Conservation (phyloP, 1,284 basidiomycete species). For the Heterobasidion parviporum region DNA sequence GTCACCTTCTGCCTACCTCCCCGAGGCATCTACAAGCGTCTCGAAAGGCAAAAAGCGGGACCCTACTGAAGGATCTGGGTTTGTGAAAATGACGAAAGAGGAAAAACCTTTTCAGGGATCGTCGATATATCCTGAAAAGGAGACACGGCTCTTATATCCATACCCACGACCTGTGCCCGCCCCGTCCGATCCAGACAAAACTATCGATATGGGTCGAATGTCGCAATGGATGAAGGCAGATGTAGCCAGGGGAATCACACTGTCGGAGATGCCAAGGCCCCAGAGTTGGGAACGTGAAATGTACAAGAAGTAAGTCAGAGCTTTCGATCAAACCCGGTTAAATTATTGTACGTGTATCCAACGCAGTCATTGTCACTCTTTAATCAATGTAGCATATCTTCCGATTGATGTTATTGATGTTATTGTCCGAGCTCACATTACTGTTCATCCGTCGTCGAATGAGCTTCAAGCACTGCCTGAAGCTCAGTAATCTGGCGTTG, state of each 20-base stretch:
- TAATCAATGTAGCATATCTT: too few species aligned
- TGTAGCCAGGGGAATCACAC: not conserved
- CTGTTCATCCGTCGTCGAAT: not conserved
- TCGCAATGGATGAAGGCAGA: conserved; percentile 50
- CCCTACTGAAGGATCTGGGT: not conserved
- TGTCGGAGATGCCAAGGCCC: not conserved
- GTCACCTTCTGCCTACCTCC: not conserved
- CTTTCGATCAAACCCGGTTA: too few species aligned
- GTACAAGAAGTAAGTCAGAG: not conserved
- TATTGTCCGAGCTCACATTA: conserved; percentile 3
- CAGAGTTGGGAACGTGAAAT: not conserved
- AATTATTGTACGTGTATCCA: too few species aligned
- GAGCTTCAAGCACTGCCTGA: conserved; percentile 14
- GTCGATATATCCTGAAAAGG: not conserved
- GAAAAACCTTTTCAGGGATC: not conserved
- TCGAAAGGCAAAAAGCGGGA: conserved; percentile 3
- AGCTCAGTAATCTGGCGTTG: conserved; percentile 22
- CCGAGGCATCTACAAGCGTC: not conserved
- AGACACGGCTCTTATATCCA: conserved; percentile 8
- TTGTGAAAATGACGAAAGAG: not conserved
- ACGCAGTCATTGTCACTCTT: too few species aligned
- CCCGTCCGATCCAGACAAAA: conserved; percentile 41
- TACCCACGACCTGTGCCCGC: conserved; percentile 30
- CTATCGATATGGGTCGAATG: conserved; percentile 40
- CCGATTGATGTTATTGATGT: not conserved